Conservation (phyloP, 2,329 filamentous ascomycete genomes). For the Ophiostoma angusticollis region DNA sequence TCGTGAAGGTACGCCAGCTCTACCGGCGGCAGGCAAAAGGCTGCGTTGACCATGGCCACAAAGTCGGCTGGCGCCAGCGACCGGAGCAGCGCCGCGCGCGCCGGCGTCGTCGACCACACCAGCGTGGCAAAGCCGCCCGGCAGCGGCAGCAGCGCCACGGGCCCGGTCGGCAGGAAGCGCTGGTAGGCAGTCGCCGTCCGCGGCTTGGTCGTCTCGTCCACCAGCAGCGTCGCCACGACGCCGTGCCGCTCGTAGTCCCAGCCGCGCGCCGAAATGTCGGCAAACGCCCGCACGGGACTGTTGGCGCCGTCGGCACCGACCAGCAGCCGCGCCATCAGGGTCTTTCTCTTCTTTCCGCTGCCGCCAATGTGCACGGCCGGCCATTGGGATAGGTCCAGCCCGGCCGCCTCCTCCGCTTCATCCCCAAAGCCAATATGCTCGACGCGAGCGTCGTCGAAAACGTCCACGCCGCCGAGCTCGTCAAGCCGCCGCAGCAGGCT, state of each 20-base stretch:
- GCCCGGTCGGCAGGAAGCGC: slow-evolving; percentile 84
- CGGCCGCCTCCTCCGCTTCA: slow-evolving; percentile 36
- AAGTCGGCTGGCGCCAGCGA: slow-evolving; percentile 61
- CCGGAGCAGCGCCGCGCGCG: slow-evolving; percentile 68
- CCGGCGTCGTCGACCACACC: slow-evolving; percentile 87
- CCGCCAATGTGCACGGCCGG: slow-evolving; percentile 61
- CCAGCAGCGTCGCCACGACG: slow-evolving; percentile 73
- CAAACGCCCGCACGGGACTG: slow-evolving; percentile 81
- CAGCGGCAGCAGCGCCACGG: slow-evolving; percentile 80
- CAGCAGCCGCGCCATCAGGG: slow-evolving; percentile 68
- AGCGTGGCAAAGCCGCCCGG: slow-evolving; percentile 73
- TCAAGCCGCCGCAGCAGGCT: slow-evolving; percentile 61
- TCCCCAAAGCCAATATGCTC: slow-evolving; percentile 66
- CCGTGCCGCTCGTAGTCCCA: slow-evolving; percentile 93
- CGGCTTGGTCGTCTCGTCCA: slow-evolving; percentile 52
- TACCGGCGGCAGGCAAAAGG: slow-evolving; percentile 66
- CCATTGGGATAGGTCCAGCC: slow-evolving; percentile 73
- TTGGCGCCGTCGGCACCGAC: slow-evolving; percentile 93
- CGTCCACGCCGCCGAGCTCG: slow-evolving; percentile 52
- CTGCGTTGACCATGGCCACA: slow-evolving; percentile 79
- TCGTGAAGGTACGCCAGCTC: slow-evolving; percentile 80
- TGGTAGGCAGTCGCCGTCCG: slow-evolving; percentile 66
- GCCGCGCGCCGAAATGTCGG: slow-evolving; percentile 69
- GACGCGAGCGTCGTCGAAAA: slow-evolving; percentile 68
- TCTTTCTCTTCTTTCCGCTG: slow-evolving; percentile 16